phyloP scores from a whole-genome alignment of 2,329 filamentous ascomycete species.

The Chaetomiaceae sp. region DNA sequence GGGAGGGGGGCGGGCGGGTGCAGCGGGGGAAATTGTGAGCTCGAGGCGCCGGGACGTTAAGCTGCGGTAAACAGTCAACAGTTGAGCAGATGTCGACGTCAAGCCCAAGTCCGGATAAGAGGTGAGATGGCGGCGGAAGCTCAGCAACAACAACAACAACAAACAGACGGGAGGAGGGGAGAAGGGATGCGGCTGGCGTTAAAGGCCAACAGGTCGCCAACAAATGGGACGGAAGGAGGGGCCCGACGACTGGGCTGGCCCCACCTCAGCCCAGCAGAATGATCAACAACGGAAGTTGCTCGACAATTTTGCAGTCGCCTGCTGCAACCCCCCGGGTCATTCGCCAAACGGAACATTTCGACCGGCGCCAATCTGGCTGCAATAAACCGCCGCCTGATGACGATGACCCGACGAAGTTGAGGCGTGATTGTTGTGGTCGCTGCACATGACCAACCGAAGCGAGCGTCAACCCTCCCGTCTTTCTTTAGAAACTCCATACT shows the following conservation, averaged over 20 bases:
- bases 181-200: not conserved
- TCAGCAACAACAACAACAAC: not conserved
- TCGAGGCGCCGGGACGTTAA: not conserved
- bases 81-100: not conserved
- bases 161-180: not conserved
- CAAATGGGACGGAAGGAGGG: constrained; percentile 15
- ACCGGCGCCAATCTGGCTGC: not conserved
- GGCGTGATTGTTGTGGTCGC: not conserved
- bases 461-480: not conserved
- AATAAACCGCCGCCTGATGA: not conserved
- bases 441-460: not conserved
- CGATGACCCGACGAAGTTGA: not conserved
- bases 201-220: constrained; percentile 5
- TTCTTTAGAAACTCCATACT: too few species aligned
- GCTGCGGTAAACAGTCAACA: not conserved
- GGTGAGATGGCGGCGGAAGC: not conserved
- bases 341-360: not conserved
- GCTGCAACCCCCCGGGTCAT: not conserved
- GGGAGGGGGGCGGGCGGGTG: too few species aligned
- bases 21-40: too few species aligned
- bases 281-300: too few species aligned
- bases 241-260: not conserved
- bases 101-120: not conserved
- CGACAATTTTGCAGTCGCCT: not conserved
- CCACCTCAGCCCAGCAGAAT: too few species aligned